Conservation (phyloP, 2,329 filamentous ascomycete genomes). For the Fusarium sp. region DNA sequence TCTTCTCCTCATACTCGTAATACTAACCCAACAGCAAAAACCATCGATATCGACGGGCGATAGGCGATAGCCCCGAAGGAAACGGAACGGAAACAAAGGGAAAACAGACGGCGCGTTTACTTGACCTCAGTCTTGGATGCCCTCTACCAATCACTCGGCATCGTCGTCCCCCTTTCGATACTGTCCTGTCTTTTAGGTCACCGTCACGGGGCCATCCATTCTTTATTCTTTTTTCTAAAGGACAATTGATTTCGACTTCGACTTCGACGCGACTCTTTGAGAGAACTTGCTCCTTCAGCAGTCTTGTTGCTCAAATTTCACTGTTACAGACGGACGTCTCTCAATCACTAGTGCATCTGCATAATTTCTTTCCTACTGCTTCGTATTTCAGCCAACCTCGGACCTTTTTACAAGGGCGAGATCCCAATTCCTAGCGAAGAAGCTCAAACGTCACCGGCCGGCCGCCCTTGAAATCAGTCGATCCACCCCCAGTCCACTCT, state of each 20-base stretch:
- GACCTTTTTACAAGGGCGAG: constrained; percentile 20
- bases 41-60: constrained; percentile 28
- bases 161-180: constrained; percentile 32
- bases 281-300: constrained; percentile 6
- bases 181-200: constrained; percentile 26
- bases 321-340: constrained; percentile 7
- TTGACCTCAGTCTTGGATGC: constrained; percentile 22
- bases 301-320: constrained; percentile 8
- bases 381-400: constrained; percentile 28
- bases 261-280: constrained; percentile 7
- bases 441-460: constrained; percentile 37
- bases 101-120: constrained; percentile 25
- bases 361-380: constrained; percentile 15
- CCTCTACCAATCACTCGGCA: constrained; percentile 38
- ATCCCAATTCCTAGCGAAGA: constrained; percentile 33
- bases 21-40: constrained; percentile 34
- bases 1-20: constrained; percentile 23
- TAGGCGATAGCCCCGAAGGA: constrained; percentile 28
- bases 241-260: constrained; percentile 9
- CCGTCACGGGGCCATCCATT: constrained; percentile 36
- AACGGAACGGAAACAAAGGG: constrained; percentile 24
- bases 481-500: constrained; percentile 38
- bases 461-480: constrained; percentile 39
- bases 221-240: constrained; percentile 24
- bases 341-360: constrained; percentile 22